A percentile compares a stretch with the other conserved stretches of the same genome.
These are phyloP conservation scores for Heritiera littoralis DNA, from an alignment of 345 rosid species.

Conservation along the genomic window DNA sequence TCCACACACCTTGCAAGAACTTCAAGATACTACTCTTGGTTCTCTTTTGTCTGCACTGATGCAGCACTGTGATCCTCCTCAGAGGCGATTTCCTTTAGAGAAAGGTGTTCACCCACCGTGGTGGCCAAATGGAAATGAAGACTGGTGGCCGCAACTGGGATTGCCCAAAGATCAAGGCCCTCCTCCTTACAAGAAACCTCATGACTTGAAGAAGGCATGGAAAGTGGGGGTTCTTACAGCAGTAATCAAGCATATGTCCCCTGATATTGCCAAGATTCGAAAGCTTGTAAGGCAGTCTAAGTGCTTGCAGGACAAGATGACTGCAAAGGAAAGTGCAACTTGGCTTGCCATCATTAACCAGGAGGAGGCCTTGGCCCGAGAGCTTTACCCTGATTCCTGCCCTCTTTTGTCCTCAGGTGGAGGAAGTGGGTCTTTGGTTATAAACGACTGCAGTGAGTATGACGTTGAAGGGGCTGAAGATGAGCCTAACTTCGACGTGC, in stretches of 20 bases:
- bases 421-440: conserved; percentile 48
- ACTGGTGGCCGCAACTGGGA: conserved; percentile 84
- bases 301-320: conserved; percentile 17
- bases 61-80: conserved; percentile 94
- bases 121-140: conserved; percentile 96
- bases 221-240: conserved; percentile 88
- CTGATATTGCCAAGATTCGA: conserved; percentile 45
- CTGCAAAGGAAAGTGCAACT: conserved; percentile 13
- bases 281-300: conserved; percentile 6
- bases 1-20: conserved; percentile 79
- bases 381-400: conserved; percentile 58
- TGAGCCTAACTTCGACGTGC: conserved; percentile 56
- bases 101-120: conserved; percentile 89
- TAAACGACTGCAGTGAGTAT: conserved; percentile 62
- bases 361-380: conserved; percentile 32
- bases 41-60: conserved; percentile 80
- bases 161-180: conserved; percentile 64
- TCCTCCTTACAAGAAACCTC: conserved; percentile 98
- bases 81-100: conserved; percentile 82
- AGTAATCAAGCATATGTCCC: conserved; percentile 83
- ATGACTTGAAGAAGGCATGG: conserved; percentile 94
- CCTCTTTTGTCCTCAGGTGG: conserved; percentile 50
- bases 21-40: conserved; percentile 96
- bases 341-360: conserved; percentile 61
- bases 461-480: conserved; percentile 77